These are phyloP conservation scores for Penicillium sp. DNA, from an alignment of 2,329 filamentous ascomycete species.

Conservation along the genomic window DNA sequence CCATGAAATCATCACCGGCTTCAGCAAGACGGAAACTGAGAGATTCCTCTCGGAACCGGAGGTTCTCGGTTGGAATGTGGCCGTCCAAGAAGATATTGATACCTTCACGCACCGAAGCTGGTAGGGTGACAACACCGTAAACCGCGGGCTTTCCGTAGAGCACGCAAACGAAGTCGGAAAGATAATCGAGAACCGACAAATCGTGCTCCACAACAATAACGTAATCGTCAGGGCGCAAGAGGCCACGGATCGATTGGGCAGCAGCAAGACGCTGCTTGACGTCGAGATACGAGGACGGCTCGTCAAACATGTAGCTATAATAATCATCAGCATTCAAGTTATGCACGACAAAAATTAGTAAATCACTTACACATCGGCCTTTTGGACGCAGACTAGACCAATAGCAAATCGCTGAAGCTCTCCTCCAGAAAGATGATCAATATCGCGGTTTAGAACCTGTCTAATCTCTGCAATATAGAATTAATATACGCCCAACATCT, in stretches of 20 bases:
- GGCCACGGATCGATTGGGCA: conserved; percentile 87
- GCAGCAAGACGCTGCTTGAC: conserved; percentile 98
- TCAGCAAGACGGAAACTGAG: conserved; percentile 94
- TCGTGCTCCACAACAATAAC: conserved; percentile 99
- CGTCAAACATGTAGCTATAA: conserved; percentile 94
- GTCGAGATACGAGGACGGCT: conserved; percentile 98
- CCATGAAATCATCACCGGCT: conserved; percentile 83
- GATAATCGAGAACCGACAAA: conserved; percentile 96
- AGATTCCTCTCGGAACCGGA: conserved; percentile 97
- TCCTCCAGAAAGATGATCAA: conserved; percentile 89
- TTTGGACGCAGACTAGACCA: conserved; percentile 90
- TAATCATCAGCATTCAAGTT: conserved; percentile 20
- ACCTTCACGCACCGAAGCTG: conserved; percentile 94
- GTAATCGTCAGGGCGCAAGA: conserved; percentile 88
- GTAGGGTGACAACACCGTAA: conserved; percentile 96
- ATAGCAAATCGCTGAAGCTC: conserved; percentile 98
- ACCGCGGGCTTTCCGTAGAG: conserved; percentile 94
- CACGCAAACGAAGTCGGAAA: conserved; percentile 97
- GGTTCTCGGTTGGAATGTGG: conserved; percentile 96
- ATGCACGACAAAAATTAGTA: neutral
- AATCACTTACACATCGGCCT: conserved; percentile 77
- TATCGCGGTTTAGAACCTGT: conserved; percentile 90
- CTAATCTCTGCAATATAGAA: conserved; percentile 71
- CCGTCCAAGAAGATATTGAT: conserved; percentile 99
- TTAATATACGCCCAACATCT: conserved; percentile 21